Conservation (phyloP, 2,329 filamentous ascomycete genomes). For the Nothophaeocryptopus gaeumannii region DNA sequence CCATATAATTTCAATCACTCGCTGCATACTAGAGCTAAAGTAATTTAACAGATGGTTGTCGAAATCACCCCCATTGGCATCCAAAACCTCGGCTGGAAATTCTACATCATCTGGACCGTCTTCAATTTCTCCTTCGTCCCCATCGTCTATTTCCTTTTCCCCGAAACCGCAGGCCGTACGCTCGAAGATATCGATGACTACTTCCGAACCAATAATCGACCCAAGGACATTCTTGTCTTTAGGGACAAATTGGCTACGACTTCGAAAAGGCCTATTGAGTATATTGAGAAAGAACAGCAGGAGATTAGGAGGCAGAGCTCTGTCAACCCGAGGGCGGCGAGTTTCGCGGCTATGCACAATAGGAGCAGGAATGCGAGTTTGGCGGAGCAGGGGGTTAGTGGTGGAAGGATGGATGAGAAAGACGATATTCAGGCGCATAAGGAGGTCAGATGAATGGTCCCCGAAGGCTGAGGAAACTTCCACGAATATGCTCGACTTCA, state of each 20-base stretch:
- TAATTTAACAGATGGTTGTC: conserved; percentile 41
- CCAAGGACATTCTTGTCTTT: conserved; percentile 44
- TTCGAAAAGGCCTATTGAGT: conserved; percentile 47
- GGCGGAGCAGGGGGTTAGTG: conserved; percentile 6
- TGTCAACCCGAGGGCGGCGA: conserved; percentile 34
- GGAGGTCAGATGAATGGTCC: conserved; percentile 2
- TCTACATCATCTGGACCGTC: conserved; percentile 49
- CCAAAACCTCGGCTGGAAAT: conserved; percentile 31
- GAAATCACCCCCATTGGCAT: conserved; percentile 34
- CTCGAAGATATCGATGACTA: conserved; percentile 35
- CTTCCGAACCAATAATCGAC: conserved; percentile 22
- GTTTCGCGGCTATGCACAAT: conserved; percentile 20
- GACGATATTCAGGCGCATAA: conserved; percentile 1
- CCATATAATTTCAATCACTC: too few species aligned
- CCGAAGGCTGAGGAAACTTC: too few species aligned
- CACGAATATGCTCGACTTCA: too few species aligned
- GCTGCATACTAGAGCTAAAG: too few species aligned
- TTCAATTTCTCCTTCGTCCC: conserved; percentile 52
- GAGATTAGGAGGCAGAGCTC: conserved; percentile 35
- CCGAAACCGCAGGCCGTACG: conserved; percentile 34
- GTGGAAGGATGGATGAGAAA: conserved; percentile 4
- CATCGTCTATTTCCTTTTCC: conserved; percentile 42
- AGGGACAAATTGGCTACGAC: conserved; percentile 49
- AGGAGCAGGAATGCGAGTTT: conserved; percentile 4
- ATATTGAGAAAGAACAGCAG: conserved; percentile 47